Evolutionary conservation across 2,329 filamentous ascomycete genomes (phyloP).

Genomic region (Apiospora aurea): DNA sequence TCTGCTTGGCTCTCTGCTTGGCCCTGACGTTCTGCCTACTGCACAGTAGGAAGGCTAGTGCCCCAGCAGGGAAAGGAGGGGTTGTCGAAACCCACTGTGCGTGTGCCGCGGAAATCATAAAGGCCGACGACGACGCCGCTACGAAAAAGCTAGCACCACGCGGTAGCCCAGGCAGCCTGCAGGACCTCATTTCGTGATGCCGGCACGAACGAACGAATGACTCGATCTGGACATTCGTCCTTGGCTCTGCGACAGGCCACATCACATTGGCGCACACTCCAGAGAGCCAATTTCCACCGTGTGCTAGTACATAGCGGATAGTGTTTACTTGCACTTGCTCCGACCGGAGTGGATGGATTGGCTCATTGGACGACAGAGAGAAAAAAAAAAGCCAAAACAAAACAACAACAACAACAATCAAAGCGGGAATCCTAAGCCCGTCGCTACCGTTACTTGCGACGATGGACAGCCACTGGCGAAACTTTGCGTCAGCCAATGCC

Average conservation of each 20-base stretch:
- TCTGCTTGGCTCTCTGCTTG: not conserved
- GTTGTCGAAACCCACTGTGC: not conserved
- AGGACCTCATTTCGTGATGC: slow-evolving; percentile 16
- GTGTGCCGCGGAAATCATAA: not conserved
- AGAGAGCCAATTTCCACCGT: not conserved
- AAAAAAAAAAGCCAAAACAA: not conserved
- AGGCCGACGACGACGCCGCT: not conserved
- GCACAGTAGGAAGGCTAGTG: no score
- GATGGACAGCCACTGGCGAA: slow-evolving; percentile 2
- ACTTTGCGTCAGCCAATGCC: not conserved
- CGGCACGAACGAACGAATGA: not conserved
- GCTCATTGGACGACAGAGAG: no score
- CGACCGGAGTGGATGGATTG: no score
- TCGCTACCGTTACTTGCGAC: slow-evolving; percentile 1
- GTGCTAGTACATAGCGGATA: not conserved
- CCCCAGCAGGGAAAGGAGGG: no score
- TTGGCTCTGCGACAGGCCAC: no score
- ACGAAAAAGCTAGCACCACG: not conserved
- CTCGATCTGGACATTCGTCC: not conserved
- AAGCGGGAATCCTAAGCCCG: not conserved
- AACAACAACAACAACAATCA: not conserved
- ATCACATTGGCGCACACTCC: no score
- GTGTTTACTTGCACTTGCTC: not conserved
- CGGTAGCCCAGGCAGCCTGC: not conserved
- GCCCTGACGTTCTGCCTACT: not conserved